Base-by-base conservation (phyloP, 345 rosid genomes). In the Eucalyptus sp. region DNA sequence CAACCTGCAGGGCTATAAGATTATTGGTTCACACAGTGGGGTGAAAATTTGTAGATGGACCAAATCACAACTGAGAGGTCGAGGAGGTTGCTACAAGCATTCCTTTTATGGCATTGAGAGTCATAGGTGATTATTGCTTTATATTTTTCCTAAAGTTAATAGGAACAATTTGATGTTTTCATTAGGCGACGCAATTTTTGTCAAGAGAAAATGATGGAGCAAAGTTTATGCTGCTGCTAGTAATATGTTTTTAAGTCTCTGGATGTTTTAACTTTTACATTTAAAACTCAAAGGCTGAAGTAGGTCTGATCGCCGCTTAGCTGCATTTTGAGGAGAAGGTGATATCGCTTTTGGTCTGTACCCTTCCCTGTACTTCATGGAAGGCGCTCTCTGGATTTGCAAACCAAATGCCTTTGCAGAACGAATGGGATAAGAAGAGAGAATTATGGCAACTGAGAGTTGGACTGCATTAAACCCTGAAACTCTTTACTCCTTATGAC, bases 71-170 rank as follows among this genome's bases (percentile, higher is more conserved):
- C 99, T 98, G 90, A 95, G 99, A 93, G 99, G 99, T 62, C 94
- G 99, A 87, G 99, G 99, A 94, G 99, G 99, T 88, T 98, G 99
- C 93, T 98, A 98, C 93, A 98, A 98, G 96, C 99, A 98, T 91
- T 95, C 99, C 29, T 98, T 98, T 91, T 97, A 98, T 91, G 99
- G 99, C 90, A 98, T 98, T 83, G 99, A 98, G 93, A 98, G 99
- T 92, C 99, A 98, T 91, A 97, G 99, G 99, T 98, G 88, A 91
- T 80, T 83, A 37, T 88, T 49, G 51, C 46, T 86, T 76, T 16
- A 8, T 76, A 76, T 91, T 46, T 71, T 76, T 71, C 86, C 76
- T 31, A 25, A 25, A 41, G n/a, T 54, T 43, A 50, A 18, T 10
- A 22, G 52, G n/a, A 52, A 2, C 41, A 46, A 71, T 37, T 86